Percentiles rank a stretch among this genome's conserved stretches.
These are phyloP conservation scores for Neurospora sp. DNA, from an alignment of 495 filamentous ascomycete species.

Conservation along the genomic window DNA sequence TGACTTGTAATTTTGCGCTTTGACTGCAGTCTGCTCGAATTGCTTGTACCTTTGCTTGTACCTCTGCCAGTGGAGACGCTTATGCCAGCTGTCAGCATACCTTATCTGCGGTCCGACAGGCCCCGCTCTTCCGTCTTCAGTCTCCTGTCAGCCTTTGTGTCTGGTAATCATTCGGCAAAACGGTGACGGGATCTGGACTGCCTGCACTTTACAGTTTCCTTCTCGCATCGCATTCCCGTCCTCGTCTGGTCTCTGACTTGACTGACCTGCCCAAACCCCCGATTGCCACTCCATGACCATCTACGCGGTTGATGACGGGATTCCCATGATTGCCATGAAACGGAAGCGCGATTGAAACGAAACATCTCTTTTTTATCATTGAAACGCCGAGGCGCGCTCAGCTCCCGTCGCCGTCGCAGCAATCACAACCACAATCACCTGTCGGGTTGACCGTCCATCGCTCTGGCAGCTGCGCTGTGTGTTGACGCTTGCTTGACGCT, in stretches of 20 bases:
- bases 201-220: neutral
- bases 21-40: neutral
- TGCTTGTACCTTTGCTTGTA: neutral
- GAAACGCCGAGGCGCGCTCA: neutral
- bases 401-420: neutral
- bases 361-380: neutral
- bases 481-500: neutral
- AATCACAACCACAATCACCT: neutral
- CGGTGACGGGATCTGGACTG: neutral
- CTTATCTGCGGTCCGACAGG: neutral
- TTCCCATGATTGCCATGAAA: neutral
- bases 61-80: neutral
- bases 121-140: neutral
- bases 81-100: neutral
- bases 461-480: neutral
- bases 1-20: neutral
- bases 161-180: neutral
- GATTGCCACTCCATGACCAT: neutral
- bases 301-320: neutral
- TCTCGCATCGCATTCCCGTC: neutral
- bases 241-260: neutral
- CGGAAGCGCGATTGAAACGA: neutral
- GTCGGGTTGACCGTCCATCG: neutral
- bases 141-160: neutral
- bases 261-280: neutral